Base-by-base conservation (phyloP, 305 asterid genomes). In the Plantago rigida region DNA sequence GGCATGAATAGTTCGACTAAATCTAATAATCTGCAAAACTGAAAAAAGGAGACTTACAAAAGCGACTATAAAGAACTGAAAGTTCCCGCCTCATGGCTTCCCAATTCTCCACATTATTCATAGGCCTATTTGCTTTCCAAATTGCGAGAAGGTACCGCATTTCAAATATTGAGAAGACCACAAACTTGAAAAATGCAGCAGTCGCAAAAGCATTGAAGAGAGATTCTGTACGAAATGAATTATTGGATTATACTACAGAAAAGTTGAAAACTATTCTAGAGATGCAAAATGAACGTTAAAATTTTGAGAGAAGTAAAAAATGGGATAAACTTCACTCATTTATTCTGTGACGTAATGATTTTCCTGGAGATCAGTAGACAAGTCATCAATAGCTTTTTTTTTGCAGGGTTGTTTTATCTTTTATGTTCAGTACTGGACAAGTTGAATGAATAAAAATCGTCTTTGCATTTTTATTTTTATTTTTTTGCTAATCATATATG, bases 111-210 rank as follows among this genome's bases (percentile, higher is more conserved):
- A 96, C 97, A 70, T 73, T 81, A 65, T 74, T 84, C 60, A 74
- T 34, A 28, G 82, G 77, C 54, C 97, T 75, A 71, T 84, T 85
- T 47, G 97, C 97, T 73, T 89, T 93, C 97, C 97, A 89, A 75
- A 93, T 89, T 12, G 96, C 94, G 51, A 93, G 97, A 65, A 93
- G 97, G 78, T 87, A 93, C 56, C 97, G 82, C 99, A 93, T 93
- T 82, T 93, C 99, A 71, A 93, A 93, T 69, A 93, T 86, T 36
- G 99, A 93, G 80, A 93, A 93, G 69, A 93, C 99, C 63, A 93
- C 99, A 66, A 93, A 93, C 80, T 93, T 93, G 92, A 93, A 93
- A 77, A 93, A 89, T 66, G 99, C 97, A 59, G 96, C 99, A 3
- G 99, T 93, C 34, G 99, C 99, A 70, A 93, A 93, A 47, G 99